These are phyloP conservation scores for Lasiosphaeria hispida DNA, from an alignment of 495 filamentous ascomycete genomes.

Conservation along the genomic window DNA sequence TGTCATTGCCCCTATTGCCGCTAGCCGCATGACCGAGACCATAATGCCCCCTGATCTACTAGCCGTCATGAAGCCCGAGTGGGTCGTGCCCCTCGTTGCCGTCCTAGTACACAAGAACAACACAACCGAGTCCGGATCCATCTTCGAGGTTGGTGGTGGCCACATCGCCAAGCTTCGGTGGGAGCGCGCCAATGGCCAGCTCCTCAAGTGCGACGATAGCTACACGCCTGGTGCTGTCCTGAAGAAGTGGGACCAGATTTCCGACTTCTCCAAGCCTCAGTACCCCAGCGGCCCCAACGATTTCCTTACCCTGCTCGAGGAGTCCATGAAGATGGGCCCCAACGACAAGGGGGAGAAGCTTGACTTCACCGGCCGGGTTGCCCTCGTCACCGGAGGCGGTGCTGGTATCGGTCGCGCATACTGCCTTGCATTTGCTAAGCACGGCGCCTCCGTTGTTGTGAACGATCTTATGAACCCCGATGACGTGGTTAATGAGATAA, in stretches of 20 bases:
- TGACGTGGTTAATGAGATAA: conserved; percentile 85
- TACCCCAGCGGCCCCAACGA: conserved; percentile 86
- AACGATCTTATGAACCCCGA: conserved; percentile 97
- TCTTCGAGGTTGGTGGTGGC: conserved; percentile 93
- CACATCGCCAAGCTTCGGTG: conserved; percentile 91
- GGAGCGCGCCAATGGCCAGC: conserved; percentile 88
- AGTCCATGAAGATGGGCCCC: conserved; percentile 73
- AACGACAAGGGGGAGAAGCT: conserved; percentile 74
- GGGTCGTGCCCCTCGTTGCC: conserved; percentile 93
- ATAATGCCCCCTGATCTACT: conserved; percentile 96
- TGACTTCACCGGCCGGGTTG: conserved; percentile 88
- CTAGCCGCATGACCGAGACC: conserved; percentile 94
- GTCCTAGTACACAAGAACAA: conserved; percentile 87
- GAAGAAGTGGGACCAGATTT: conserved; percentile 82
- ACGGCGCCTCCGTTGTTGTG: conserved; percentile 86
- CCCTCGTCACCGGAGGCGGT: conserved; percentile 89
- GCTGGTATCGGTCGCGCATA: conserved; percentile 91
- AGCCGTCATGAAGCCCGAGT: conserved; percentile 86
- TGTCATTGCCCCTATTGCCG: conserved; percentile 94
- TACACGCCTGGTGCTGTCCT: conserved; percentile 87
- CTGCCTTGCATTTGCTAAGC: conserved; percentile 84
- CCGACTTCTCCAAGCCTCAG: conserved; percentile 80
- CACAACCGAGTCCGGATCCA: conserved; percentile 76
- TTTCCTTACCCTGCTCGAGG: conserved; percentile 83
- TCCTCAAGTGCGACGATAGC: conserved; percentile 84